These are phyloP conservation scores for Phyllosticta citriasiana DNA, from an alignment of 2,329 filamentous ascomycete species.

Conservation along the genomic window DNA sequence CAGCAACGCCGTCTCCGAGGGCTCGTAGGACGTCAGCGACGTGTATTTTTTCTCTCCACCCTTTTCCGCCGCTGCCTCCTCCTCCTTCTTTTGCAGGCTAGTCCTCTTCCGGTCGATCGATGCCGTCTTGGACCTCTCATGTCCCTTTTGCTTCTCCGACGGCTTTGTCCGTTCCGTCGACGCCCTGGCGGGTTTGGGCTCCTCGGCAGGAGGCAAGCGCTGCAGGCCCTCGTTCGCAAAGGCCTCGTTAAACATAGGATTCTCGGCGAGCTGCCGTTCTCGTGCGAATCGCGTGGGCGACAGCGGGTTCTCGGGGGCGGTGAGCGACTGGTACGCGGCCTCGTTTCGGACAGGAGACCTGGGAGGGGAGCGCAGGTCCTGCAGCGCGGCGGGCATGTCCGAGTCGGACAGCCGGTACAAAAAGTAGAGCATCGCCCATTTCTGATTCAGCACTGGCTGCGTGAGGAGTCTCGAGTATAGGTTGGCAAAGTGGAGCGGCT, in stretches of 20 bases:
- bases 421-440: slow-evolving; percentile 93
- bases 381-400: slow-evolving; percentile 36
- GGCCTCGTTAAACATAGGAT: slow-evolving; percentile 35
- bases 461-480: slow-evolving; percentile 81
- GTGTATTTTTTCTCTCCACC: slow-evolving; percentile 5
- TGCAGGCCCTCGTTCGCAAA: slow-evolving; percentile 37
- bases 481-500: slow-evolving; percentile 79
- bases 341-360: slow-evolving; percentile 10
- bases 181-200: slow-evolving; percentile 16
- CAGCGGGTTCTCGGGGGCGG: not conserved
- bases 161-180: slow-evolving; percentile 12
- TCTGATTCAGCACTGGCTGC: slow-evolving; percentile 86
- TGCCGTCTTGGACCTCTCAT: slow-evolving; percentile 13
- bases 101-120: not conserved
- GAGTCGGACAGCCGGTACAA: slow-evolving; percentile 73
- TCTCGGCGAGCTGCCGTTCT: slow-evolving; percentile 13
- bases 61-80: slow-evolving; percentile 11
- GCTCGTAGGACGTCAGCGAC: slow-evolving; percentile 15
- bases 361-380: slow-evolving; percentile 1
- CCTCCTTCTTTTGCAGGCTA: slow-evolving; percentile 18
- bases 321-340: not conserved
- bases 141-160: slow-evolving; percentile 6
- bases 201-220: slow-evolving; percentile 26
- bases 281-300: not conserved
- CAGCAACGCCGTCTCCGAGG: slow-evolving; percentile 38